Evolutionary conservation across 2,329 filamentous ascomycete genomes (phyloP), one percentile per base, ranked within the genome.

Genomic region (Pleomassaria siparia): DNA sequence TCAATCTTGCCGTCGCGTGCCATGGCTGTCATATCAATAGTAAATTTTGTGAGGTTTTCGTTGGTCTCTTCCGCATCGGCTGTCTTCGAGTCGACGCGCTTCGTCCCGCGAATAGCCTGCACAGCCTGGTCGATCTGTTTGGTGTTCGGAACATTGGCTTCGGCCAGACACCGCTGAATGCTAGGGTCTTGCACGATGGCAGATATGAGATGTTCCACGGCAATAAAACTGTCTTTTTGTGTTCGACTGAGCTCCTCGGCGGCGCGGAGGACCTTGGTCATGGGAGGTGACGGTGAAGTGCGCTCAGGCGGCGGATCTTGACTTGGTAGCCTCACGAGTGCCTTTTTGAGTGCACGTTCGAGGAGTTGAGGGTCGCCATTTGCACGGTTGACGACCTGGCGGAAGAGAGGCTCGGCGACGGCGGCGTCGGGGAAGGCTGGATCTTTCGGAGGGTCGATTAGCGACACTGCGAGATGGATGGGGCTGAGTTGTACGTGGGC

Each of bases 1-100:
- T 97, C 92, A 48, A 97, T 91, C 75, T 97, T 97, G 69, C 95
- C 95, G 76, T 99, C 94, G 69, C 91, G 82, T 50, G 94, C 94
- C 85, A 96, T 86, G 41, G 89, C 81, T 10, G 94, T 99, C 91
- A 99, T 95, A 73, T 99, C 94, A 64, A 97, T 94, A 47, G 94
- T 97, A 74, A 96, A 99, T 66, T 97, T 99, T 76, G 91, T 89
- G 51, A 99, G 78, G 67, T 96, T 96, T 74, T 99, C 94, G 63
- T 91, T 89, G 64, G 96, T 92, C 64, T 88, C 80, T 72, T 97
- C 94, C 0, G 87, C 85, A 73, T 99, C 94, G 46, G 94, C 94
- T 3, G 89, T 96, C 77, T 95, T 96, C 50, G 90, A 95, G 73
- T 99, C 94, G 33, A 99, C 91, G 54, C 92, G 82, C 75, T 86